A percentile compares a stretch with the other conserved stretches of the same genome.
Evolutionary conservation across 805 yeast species (phyloP).

Genomic region (Starmerella vaccinii): DNA sequence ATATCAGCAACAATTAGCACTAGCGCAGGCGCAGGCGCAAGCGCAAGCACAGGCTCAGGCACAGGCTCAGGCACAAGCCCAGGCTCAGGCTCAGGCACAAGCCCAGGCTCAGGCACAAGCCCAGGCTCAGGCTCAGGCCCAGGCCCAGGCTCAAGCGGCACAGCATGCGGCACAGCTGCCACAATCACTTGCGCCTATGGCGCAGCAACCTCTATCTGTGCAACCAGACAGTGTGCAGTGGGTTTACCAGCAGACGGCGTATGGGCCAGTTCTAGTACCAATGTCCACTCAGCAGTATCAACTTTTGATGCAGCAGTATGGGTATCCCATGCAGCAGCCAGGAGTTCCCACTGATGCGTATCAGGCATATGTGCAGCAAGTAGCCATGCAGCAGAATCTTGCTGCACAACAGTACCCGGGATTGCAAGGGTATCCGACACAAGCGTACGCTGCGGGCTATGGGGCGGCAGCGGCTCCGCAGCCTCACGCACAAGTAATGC

Average conservation of each 20-base stretch:
- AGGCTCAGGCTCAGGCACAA: too few species aligned
- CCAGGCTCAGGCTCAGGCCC: too few species aligned
- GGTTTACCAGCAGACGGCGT: constrained; percentile 18
- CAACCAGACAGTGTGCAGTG: constrained; percentile 10
- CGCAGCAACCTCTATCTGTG: background rate
- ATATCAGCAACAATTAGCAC: background rate
- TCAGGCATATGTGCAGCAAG: constrained; percentile 15
- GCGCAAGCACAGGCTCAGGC: too few species aligned
- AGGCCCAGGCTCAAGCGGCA: background rate
- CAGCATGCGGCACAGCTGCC: background rate
- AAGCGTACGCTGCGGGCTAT: background rate
- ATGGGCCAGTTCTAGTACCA: constrained; percentile 22
- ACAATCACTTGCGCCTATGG: background rate
- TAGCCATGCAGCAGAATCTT: constrained; percentile 11
- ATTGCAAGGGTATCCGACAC: background rate
- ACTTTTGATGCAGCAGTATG: constrained; percentile 10
- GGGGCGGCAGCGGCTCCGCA: background rate
- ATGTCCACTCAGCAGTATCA: constrained; percentile 24
- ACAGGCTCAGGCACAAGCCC: too few species aligned
- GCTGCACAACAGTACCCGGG: constrained; percentile 8
- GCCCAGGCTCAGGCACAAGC: too few species aligned
- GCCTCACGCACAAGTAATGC: background rate
- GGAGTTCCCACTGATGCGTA: constrained; percentile 10
- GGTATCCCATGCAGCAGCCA: background rate
- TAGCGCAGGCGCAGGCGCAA: background rate